Percentiles rank a stretch among this genome's conserved stretches.
Conservation (phyloP, 1,139 yeast genomes). For the Kluyveromyces sp. region DNA sequence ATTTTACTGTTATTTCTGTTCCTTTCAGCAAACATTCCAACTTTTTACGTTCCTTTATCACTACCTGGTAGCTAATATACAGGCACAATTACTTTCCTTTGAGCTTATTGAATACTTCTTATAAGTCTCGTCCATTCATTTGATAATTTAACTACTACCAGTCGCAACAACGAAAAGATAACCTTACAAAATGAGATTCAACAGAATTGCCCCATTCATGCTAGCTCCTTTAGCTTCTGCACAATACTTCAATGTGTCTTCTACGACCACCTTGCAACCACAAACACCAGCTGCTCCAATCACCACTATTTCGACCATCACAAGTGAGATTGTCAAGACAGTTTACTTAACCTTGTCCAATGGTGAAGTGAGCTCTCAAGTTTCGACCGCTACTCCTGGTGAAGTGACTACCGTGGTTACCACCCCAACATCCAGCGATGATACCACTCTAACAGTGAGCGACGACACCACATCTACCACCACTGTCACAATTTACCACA, state of each 20-base stretch:
- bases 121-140: constrained; percentile 29
- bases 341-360: not conserved
- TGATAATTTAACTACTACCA: not conserved
- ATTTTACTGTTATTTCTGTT: no score
- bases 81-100: not conserved
- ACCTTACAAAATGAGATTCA: constrained; percentile 13
- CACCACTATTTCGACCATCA: not conserved
- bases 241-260: constrained; percentile 10
- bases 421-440: constrained; percentile 7
- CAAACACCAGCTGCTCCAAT: not conserved
- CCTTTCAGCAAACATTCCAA: not conserved
- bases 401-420: constrained; percentile 2
- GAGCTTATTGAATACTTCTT: constrained; percentile 15
- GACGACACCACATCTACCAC: constrained; percentile 17
- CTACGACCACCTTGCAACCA: constrained; percentile 12
- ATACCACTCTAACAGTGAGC: constrained; percentile 18
- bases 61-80: no score
- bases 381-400: not conserved
- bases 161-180: not conserved
- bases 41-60: no score
- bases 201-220: not conserved
- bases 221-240: constrained; percentile 18
- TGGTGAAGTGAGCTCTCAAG: not conserved
- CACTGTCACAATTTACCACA: constrained; percentile 17
- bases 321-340: constrained; percentile 1